A percentile compares a stretch with the other conserved stretches of the same genome.
Evolutionary conservation across 257 asterid species (phyloP).

Genomic region (Rhazya stricta): DNA sequence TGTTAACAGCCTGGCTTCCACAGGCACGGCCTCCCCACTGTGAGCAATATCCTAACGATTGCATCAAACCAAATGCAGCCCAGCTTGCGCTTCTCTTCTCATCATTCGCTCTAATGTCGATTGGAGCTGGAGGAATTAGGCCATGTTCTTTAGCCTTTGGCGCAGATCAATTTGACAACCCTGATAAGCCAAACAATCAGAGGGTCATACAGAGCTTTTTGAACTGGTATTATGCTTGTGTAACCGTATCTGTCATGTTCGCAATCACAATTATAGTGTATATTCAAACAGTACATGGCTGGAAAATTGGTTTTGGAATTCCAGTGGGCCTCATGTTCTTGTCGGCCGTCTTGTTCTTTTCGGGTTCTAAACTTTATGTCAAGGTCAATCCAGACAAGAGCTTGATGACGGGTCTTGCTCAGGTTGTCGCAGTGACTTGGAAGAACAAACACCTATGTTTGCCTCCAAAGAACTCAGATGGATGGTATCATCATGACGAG

Average conservation of each 20-base stretch:
- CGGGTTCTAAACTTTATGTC: constrained; percentile 45
- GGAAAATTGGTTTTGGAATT: constrained; percentile 65
- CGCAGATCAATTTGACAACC: constrained; percentile 68
- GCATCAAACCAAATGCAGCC: constrained; percentile 36
- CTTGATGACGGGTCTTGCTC: constrained; percentile 49
- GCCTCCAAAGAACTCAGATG: constrained; percentile 20
- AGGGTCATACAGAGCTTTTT: constrained; percentile 54
- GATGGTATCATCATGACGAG: constrained; percentile 29
- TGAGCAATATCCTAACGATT: constrained; percentile 26
- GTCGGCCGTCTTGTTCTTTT: constrained; percentile 38
- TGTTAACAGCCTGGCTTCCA: constrained; percentile 52
- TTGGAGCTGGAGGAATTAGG: constrained; percentile 70
- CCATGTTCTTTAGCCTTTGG: constrained; percentile 80
- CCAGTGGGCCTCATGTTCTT: constrained; percentile 52
- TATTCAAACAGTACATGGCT: constrained; percentile 47
- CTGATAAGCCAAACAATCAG: constrained; percentile 42
- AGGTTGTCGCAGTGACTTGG: constrained; percentile 44
- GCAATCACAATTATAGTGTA: constrained; percentile 51
- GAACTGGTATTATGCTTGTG: constrained; percentile 63
- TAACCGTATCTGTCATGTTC: constrained; percentile 44
- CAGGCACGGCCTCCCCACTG: constrained; percentile 42
- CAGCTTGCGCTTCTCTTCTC: constrained; percentile 48
- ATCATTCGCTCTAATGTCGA: constrained; percentile 50
- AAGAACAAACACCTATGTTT: constrained; percentile 35
- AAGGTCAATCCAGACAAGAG: constrained; percentile 46